Evolutionary conservation across 2,329 filamentous ascomycete genomes (phyloP).

Genomic region (Alternaria arbusti): DNA sequence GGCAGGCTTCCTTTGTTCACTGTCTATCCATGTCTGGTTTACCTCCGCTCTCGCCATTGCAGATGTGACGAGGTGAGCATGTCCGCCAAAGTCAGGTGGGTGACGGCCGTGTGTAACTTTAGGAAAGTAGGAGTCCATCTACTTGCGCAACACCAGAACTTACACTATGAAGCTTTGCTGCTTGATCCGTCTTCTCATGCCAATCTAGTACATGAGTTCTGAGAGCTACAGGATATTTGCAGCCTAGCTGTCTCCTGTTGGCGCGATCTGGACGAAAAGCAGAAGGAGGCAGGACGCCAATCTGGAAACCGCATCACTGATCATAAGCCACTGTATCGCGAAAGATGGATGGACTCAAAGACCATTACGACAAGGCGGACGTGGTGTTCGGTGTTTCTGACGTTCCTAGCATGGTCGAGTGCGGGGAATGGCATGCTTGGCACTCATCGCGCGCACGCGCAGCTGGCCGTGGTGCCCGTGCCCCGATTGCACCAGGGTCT

Average conservation of each 20-base stretch:
- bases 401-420: conserved; percentile 1
- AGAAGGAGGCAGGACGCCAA: not conserved
- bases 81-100: not conserved
- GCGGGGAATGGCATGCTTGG: not conserved
- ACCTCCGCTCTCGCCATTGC: not conserved
- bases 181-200: not conserved
- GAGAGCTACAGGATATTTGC: not conserved
- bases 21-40: not conserved
- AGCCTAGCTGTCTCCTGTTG: not conserved
- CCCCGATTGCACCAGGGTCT: not conserved
- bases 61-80: not conserved
- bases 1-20: not conserved
- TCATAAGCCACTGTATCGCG: not conserved
- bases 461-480: not conserved
- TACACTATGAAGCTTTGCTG: not conserved
- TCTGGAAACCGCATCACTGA: not conserved
- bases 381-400: not conserved
- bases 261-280: not conserved
- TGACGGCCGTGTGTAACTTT: not conserved
- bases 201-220: not conserved
- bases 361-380: not conserved
- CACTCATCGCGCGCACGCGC: not conserved
- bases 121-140: not conserved
- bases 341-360: not conserved
- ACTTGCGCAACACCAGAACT: not conserved